A percentile compares a stretch with the other conserved stretches of the same genome.
These are phyloP conservation scores for Rhododendron williamsianum DNA, from an alignment of 148 eudicot genomes.

Conservation along the genomic window DNA sequence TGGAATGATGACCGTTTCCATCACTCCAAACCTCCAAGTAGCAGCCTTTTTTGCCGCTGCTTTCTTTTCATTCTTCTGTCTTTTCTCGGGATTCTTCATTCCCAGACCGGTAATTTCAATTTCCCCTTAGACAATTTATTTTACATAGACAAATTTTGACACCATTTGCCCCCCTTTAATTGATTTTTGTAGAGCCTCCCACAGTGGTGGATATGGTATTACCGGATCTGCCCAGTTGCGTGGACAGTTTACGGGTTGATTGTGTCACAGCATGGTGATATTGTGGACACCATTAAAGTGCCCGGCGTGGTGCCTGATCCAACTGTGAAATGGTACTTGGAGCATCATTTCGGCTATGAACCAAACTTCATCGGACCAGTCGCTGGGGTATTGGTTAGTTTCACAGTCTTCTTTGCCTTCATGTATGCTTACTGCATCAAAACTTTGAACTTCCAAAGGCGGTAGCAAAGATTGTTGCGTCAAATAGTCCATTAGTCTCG, in stretches of 20 bases:
- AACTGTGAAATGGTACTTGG: constrained; percentile 44
- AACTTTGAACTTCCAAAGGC: constrained; percentile 81
- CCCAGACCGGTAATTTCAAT: constrained; percentile 71
- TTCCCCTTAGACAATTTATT: not conserved
- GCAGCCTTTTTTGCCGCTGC: constrained; percentile 91
- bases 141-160: not conserved
- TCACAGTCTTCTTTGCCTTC: constrained; percentile 83
- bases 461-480: constrained; percentile 30
- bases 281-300: constrained; percentile 35
- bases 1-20: constrained; percentile 96
- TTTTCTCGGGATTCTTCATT: constrained; percentile 94
- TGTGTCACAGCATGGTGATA: constrained; percentile 80
- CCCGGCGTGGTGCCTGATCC: constrained; percentile 36
- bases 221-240: constrained; percentile 91
- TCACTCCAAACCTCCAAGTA: constrained; percentile 95
- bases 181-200: constrained; percentile 63
- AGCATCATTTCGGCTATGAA: constrained; percentile 62
- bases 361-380: constrained; percentile 74
- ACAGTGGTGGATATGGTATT: constrained; percentile 97
- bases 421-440: constrained; percentile 74
- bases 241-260: constrained; percentile 94
- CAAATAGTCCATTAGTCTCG: not conserved
- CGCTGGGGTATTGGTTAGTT: constrained; percentile 64
- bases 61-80: constrained; percentile 76
- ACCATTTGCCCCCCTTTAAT: not conserved